phyloP scores from a whole-genome alignment of 805 yeast genomes.

The Candida ascalaphidarum region DNA sequence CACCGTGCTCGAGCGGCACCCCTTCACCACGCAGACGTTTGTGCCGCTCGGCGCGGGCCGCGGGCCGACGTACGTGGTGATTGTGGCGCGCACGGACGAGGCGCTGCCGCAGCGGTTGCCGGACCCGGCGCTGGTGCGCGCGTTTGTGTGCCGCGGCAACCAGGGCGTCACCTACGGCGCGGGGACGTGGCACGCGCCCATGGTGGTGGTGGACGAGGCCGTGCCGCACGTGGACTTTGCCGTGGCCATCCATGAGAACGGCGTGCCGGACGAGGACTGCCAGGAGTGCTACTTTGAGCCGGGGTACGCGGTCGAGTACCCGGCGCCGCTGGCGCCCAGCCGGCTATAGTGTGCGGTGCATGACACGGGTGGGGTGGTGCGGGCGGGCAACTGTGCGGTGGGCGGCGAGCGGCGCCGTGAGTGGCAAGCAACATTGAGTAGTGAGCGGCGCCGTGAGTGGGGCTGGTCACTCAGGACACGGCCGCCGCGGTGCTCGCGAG shows the following conservation, averaged over 20 bases:
- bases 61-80: conserved; percentile 53
- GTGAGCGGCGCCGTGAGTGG: no score
- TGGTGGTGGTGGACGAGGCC: conserved; percentile 68
- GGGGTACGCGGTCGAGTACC: conserved; percentile 33
- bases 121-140: conserved; percentile 49
- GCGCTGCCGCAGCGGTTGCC: conserved; percentile 41
- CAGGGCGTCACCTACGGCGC: conserved; percentile 86
- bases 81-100: conserved; percentile 56
- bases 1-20: conserved; percentile 84
- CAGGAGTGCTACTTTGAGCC: conserved; percentile 70
- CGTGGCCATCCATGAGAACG: conserved; percentile 82
- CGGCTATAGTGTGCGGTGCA: no score
- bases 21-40: conserved; percentile 81
- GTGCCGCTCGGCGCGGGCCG: conserved; percentile 73
- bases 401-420: no score
- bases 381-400: no score
- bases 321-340: no score
- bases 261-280: conserved; percentile 70
- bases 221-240: conserved; percentile 61
- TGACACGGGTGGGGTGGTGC: no score
- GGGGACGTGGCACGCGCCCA: conserved; percentile 94
- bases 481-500: no score
- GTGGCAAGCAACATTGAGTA: no score
- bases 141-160: conserved; percentile 71
- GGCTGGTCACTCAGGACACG: no score